Conservation (phyloP, 371 early-diverging fungal genomes). For the Gilbertella persicaria region DNA sequence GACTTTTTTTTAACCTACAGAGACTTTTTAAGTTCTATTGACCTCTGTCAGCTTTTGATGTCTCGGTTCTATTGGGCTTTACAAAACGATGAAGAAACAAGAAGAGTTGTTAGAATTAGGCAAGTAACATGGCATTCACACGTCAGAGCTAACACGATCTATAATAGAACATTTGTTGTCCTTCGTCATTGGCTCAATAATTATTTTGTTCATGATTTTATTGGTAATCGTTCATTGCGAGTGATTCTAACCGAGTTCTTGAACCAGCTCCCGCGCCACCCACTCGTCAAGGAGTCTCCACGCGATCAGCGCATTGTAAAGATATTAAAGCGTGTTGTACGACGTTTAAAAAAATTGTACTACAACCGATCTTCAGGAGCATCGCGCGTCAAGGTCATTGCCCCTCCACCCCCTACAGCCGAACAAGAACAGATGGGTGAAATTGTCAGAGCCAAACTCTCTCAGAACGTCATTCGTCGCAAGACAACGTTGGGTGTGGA, state of each 20-base stretch:
- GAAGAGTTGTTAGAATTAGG: constrained; percentile 64
- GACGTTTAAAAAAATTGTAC: constrained; percentile 46
- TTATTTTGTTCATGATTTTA: constrained; percentile 68
- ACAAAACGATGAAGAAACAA: constrained; percentile 50
- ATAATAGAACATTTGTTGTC: constrained; percentile 60
- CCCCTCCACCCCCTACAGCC: constrained; percentile 34
- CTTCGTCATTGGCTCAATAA: constrained; percentile 71
- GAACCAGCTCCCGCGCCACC: constrained; percentile 43
- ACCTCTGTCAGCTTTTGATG: constrained; percentile 59
- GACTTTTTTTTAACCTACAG: constrained; percentile 76
- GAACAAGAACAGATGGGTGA: constrained; percentile 36
- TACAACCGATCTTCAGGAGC: constrained; percentile 27
- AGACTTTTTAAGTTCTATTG: constrained; percentile 59
- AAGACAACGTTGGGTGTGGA: constrained; percentile 26
- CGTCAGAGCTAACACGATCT: too few species aligned
- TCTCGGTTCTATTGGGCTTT: constrained; percentile 65
- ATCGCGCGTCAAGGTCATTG: constrained; percentile 33
- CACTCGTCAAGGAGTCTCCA: constrained; percentile 46
- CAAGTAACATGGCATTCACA: constrained; percentile 1
- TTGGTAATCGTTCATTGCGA: constrained; percentile 48
- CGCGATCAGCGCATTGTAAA: constrained; percentile 63
- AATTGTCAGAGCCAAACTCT: constrained; percentile 31
- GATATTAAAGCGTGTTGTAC: constrained; percentile 53
- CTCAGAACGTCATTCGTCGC: constrained; percentile 28
- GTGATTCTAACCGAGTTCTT: constrained; percentile 45